phyloP scores from a whole-genome alignment of 1,139 yeast genomes.

The Williopsis jadinii region DNA sequence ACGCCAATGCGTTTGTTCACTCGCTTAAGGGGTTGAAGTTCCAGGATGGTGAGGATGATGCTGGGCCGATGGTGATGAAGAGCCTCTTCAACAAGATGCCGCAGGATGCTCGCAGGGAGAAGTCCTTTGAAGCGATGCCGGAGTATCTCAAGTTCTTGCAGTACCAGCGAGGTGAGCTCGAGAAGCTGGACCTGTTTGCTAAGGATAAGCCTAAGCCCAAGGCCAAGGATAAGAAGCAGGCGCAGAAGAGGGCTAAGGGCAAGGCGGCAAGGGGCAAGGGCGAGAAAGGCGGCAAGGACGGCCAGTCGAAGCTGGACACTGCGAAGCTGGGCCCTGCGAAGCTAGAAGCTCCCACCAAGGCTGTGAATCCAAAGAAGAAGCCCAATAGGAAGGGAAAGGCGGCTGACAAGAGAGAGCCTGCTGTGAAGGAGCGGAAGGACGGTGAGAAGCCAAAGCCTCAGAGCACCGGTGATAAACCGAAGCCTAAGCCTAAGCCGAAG shows the following conservation, averaged over 20 bases:
- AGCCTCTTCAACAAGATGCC: conserved; percentile 15
- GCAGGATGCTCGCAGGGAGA: not conserved
- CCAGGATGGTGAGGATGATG: conserved; percentile 19
- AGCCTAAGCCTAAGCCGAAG: not conserved
- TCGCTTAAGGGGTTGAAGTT: conserved; percentile 7
- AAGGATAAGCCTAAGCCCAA: conserved; percentile 2
- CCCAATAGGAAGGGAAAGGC: not conserved
- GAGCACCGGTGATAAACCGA: not conserved
- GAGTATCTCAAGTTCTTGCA: conserved; percentile 13
- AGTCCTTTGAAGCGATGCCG: conserved; percentile 5
- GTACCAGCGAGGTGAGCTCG: conserved; percentile 13
- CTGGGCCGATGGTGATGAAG: conserved; percentile 11
- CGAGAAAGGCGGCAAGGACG: not conserved
- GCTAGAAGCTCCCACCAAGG: no score
- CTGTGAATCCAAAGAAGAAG: not conserved
- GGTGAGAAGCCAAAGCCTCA: not conserved
- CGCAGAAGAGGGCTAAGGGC: not conserved
- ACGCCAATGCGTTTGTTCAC: conserved; percentile 12
- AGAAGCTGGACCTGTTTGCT: conserved; percentile 12
- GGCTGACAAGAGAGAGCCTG: not conserved
- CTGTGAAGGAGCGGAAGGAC: not conserved
- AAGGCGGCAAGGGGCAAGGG: not conserved
- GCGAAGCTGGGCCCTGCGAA: no score
- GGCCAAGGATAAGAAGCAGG: not conserved
- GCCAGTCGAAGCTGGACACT: no score